Percentiles rank a stretch among this genome's conserved stretches.
Conservation (phyloP, 345 rosid genomes). For the Sapria himalayana region DNA sequence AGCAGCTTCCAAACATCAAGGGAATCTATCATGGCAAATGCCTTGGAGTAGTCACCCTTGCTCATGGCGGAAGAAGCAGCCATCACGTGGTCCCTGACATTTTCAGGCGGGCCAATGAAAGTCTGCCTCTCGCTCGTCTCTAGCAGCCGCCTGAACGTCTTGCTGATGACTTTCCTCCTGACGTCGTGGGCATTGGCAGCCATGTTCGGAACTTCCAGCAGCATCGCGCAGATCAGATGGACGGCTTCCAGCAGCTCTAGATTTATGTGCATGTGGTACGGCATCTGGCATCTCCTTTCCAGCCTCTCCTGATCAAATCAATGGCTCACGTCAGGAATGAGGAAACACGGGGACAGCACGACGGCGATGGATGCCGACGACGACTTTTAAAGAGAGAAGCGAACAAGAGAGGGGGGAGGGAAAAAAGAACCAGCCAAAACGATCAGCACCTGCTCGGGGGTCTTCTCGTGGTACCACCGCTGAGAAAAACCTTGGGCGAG, state of each 20-base stretch:
- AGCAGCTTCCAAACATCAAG: slow-evolving; percentile 76
- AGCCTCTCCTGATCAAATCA: slow-evolving; percentile 44
- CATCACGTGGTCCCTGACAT: slow-evolving; percentile 75
- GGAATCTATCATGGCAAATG: slow-evolving; percentile 38
- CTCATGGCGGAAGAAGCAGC: slow-evolving; percentile 62
- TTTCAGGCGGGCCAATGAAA: slow-evolving; percentile 71
- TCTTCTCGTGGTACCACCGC: slow-evolving; percentile 84
- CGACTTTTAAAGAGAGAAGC: not conserved
- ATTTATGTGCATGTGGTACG: slow-evolving; percentile 92
- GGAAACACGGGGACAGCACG: no score
- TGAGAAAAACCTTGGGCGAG: slow-evolving; percentile 96
- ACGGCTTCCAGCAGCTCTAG: slow-evolving; percentile 90
- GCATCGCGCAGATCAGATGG: slow-evolving; percentile 79
- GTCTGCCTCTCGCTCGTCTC: slow-evolving; percentile 65
- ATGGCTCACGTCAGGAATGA: slow-evolving; percentile 1
- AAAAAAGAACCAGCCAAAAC: no score
- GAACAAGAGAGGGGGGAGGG: no score
- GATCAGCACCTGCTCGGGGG: slow-evolving; percentile 65
- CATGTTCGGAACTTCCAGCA: slow-evolving; percentile 84
- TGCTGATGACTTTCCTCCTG: slow-evolving; percentile 56
- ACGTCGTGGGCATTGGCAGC: slow-evolving; percentile 50
- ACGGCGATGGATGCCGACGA: not conserved
- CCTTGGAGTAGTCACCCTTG: slow-evolving; percentile 55
- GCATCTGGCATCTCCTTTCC: slow-evolving; percentile 89
- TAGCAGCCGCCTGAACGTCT: slow-evolving; percentile 55